Evolutionary conservation across 371 early-diverging fungal genomes (phyloP).

Genomic region (Mucor mucedo): DNA sequence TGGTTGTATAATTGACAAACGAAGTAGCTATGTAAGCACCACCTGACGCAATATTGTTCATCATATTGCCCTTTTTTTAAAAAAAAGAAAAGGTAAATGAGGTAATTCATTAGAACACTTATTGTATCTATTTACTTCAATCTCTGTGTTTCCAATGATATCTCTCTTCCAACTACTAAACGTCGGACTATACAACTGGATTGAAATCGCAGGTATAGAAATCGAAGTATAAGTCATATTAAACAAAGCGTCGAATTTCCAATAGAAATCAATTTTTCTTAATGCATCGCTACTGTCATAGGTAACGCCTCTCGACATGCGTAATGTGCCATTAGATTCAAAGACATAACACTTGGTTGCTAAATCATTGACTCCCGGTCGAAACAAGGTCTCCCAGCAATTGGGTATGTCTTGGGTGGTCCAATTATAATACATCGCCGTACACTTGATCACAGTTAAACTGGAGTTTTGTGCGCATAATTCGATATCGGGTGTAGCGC

Average conservation of each 20-base stretch:
- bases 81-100: not conserved
- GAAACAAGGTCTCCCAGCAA: slow-evolving; percentile 18
- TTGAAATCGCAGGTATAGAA: slow-evolving; percentile 36
- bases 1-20: slow-evolving; percentile 29
- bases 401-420: slow-evolving; percentile 11
- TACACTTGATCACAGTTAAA: slow-evolving; percentile 29
- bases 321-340: slow-evolving; percentile 27
- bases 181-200: slow-evolving; percentile 35
- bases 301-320: slow-evolving; percentile 22
- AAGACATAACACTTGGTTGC: slow-evolving; percentile 32
- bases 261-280: slow-evolving; percentile 42
- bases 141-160: slow-evolving; percentile 22
- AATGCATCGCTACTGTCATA: slow-evolving; percentile 9
- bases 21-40: slow-evolving; percentile 35
- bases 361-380: slow-evolving; percentile 7
- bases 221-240: slow-evolving; percentile 26
- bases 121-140: slow-evolving; percentile 25
- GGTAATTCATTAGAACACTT: too few relatives aligned
- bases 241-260: slow-evolving; percentile 32
- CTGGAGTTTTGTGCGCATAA: slow-evolving; percentile 40
- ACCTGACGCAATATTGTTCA: slow-evolving; percentile 23
- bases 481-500: slow-evolving; percentile 42
- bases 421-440: slow-evolving; percentile 35
- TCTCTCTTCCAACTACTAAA: slow-evolving; percentile 37
- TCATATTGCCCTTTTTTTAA: slow-evolving; percentile 10